Conservation (phyloP, 768 basidiomycete species). For the Daedaleopsis nitida region DNA sequence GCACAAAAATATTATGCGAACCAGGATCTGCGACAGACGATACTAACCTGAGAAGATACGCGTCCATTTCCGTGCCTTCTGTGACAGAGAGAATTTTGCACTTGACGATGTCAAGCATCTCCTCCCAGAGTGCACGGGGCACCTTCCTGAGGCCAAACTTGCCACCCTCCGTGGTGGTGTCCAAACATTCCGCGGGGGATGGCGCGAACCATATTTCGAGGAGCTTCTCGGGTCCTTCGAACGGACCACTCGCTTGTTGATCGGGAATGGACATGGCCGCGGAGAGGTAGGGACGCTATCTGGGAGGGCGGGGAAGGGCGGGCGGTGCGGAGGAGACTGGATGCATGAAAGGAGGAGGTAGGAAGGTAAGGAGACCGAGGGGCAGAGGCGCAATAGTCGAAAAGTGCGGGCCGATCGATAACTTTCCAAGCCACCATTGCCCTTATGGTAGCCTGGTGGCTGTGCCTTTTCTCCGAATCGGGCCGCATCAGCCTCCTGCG, state of each 20-base stretch:
- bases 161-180: constrained; percentile 40
- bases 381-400: constrained; percentile 10
- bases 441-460: constrained; percentile 6
- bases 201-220: constrained; percentile 98
- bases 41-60: constrained; percentile 91
- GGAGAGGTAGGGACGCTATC: constrained; percentile 25
- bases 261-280: not conserved
- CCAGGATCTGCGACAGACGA: not conserved
- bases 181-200: constrained; percentile 60
- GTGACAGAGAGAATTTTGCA: constrained; percentile 94
- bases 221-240: constrained; percentile 94
- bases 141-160: constrained; percentile 79
- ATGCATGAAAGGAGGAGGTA: constrained; percentile 30
- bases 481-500: not conserved
- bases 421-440: constrained; percentile 5
- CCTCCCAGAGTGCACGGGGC: constrained; percentile 82
- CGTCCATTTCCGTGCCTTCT: constrained; percentile 88
- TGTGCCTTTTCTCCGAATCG: not conserved
- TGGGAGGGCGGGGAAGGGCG: constrained; percentile 24
- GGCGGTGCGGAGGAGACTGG: constrained; percentile 19
- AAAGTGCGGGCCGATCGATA: constrained; percentile 24
- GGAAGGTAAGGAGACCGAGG: constrained; percentile 1
- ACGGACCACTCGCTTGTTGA: constrained; percentile 34
- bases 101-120: constrained; percentile 95
- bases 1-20: not conserved